phyloP scores from a whole-genome alignment of 495 filamentous ascomycete genomes.

The Hypoxylon perforatum region DNA sequence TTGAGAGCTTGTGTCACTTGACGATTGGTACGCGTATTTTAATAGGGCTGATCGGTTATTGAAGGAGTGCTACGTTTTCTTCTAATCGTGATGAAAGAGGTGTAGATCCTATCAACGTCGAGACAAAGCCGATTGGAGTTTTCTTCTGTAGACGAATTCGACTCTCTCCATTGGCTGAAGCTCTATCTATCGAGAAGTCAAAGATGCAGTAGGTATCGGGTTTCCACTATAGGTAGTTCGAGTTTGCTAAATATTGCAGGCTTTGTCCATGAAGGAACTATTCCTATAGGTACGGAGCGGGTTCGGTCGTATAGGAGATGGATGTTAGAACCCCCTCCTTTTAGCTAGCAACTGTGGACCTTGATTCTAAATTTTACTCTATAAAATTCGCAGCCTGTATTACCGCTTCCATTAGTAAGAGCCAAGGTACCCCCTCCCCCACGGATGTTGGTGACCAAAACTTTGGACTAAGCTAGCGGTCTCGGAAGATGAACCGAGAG shows the following conservation, averaged over 20 bases:
- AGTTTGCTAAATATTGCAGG: background rate
- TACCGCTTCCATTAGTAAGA: constrained; percentile 12
- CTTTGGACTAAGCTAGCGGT: too few relatives aligned
- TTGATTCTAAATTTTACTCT: constrained; percentile 3
- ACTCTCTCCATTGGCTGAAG: background rate
- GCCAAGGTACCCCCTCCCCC: constrained; percentile 13
- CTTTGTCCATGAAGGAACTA: background rate
- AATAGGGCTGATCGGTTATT: constrained; percentile 24
- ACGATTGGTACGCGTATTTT: constrained; percentile 20
- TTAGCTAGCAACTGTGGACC: constrained; percentile 9
- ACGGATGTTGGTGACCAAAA: background rate
- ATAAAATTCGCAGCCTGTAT: background rate
- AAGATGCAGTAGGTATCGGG: background rate
- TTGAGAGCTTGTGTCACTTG: constrained; percentile 11
- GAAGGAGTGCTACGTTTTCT: background rate
- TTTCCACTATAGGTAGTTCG: background rate
- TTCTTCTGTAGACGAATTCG: constrained; percentile 6
- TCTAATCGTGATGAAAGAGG: constrained; percentile 22
- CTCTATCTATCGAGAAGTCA: background rate
- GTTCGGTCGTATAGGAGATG: background rate
- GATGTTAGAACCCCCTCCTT: background rate
- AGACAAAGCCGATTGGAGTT: background rate
- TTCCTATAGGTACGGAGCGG: constrained; percentile 17
- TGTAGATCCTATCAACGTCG: constrained; percentile 18
- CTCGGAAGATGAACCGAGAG: too few relatives aligned